Base-by-base conservation (phyloP, 2,329 filamentous ascomycete genomes). In the Alternaria gaisen region DNA sequence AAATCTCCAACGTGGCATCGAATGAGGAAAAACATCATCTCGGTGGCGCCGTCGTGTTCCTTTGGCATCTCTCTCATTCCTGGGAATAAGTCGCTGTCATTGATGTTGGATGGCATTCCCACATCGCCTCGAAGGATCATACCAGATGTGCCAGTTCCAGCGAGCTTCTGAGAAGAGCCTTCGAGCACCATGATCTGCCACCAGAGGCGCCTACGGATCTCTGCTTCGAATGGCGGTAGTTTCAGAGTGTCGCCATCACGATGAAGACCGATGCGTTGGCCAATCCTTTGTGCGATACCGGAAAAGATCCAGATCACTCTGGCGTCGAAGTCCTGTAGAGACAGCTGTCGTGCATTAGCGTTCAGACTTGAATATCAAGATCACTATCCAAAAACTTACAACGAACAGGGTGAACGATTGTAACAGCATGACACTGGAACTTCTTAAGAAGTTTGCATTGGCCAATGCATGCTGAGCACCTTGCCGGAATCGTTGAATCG, bases 331-430 rank as follows among this genome's bases (percentile, higher is more conserved):
- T 79, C 76, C 41, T 83, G 80, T 8, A 80, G 64, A 20, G 75
- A 67, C 9, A 86, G 81, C 24, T 86, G 76, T 5, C 0, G 6
- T 28, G 1, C 9, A 14, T 67, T 24, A 64, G 53, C 24, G 8
- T 41, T 55, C 3, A 2, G 6, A 8, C 7, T n/a, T 9, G 16
- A 38, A n/a, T 38, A 18, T 18, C 8, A 18, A 38, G 3, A 18
- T 9, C 5, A 90, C 88, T 58, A 91, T 80, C 16, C 16, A 38
- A 1, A 38, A n/a, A 38, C 36, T 38, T 38, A 38, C 36, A 38
- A 38, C 16, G 67, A 90, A 91, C 16, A 92, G 79, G 6, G 90
- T 79, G 58, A 88, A 88, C 1, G 89, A 90, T 75, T 92, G 90
- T 24, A 93, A 77, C 4, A 90, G 83, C 52, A 86, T 84, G 9